phyloP scores from a whole-genome alignment of 177 flowering plant genomes.

The Tripterygium wilfordii region DNA sequence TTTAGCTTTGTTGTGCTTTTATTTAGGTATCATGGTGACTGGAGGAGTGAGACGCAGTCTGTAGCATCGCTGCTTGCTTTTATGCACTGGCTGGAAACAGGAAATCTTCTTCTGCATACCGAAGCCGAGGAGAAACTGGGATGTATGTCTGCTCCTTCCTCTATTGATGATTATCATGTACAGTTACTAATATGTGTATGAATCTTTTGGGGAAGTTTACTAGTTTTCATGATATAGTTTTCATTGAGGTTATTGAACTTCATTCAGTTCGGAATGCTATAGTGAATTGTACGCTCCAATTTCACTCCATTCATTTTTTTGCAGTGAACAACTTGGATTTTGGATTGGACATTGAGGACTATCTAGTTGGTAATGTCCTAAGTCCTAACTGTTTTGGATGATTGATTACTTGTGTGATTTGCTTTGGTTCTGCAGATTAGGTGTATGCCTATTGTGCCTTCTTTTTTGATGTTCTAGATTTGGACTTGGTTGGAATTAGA shows the following conservation, averaged over 20 bases:
- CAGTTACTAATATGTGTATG: background rate
- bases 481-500: too few species aligned
- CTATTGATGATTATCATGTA: background rate
- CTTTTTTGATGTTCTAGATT: too few species aligned
- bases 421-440: background rate
- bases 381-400: too few species aligned
- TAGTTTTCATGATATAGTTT: too few species aligned
- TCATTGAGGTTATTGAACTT: too few species aligned
- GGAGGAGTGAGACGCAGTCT: conserved; percentile 88
- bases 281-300: too few species aligned
- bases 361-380: conserved; percentile 60
- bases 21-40: conserved; percentile 87
- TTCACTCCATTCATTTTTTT: background rate
- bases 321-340: conserved; percentile 76
- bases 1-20: background rate
- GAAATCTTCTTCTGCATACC: conserved; percentile 66
- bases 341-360: conserved; percentile 88
- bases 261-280: too few species aligned
- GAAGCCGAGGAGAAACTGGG: conserved; percentile 85
- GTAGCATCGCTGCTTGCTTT: conserved; percentile 78
- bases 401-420: background rate
- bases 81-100: conserved; percentile 90
- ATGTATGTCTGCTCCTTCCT: conserved; percentile 35
- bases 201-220: too few species aligned
- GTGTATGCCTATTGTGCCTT: too few species aligned